Conservation (phyloP, 768 basidiomycete species). For the Auriscalpium orientale region DNA sequence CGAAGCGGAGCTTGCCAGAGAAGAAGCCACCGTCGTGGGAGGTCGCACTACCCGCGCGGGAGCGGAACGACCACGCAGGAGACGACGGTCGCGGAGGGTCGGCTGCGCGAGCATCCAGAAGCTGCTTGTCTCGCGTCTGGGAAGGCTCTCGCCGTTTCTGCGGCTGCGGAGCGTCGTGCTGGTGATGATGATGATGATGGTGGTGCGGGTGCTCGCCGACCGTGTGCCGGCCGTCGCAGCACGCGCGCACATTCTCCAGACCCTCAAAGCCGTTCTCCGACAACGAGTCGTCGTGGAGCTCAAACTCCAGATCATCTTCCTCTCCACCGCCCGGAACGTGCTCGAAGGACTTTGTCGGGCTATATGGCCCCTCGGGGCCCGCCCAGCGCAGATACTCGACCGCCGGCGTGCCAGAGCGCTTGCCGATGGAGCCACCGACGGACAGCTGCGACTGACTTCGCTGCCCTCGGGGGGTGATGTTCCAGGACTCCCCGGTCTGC, state of each 20-base stretch:
- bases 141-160: slow-evolving; percentile 23
- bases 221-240: slow-evolving; percentile 83
- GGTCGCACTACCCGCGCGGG: slow-evolving; percentile 64
- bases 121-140: slow-evolving; percentile 37
- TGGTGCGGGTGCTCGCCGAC: slow-evolving; percentile 57
- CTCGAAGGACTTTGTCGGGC: slow-evolving; percentile 54
- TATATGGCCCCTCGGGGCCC: slow-evolving; percentile 67
- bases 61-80: slow-evolving; percentile 83
- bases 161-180: slow-evolving; percentile 31
- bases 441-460: slow-evolving; percentile 78
- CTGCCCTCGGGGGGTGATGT: slow-evolving; percentile 67
- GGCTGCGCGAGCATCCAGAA: slow-evolving; percentile 39
- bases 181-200: slow-evolving; percentile 55
- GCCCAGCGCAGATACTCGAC: slow-evolving; percentile 84
- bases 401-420: slow-evolving; percentile 86
- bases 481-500: slow-evolving; percentile 57
- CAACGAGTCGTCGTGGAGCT: slow-evolving; percentile 65
- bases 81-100: slow-evolving; percentile 58
- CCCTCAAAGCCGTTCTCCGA: slow-evolving; percentile 85
- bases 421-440: slow-evolving; percentile 63
- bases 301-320: slow-evolving; percentile 71
- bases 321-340: slow-evolving; percentile 24
- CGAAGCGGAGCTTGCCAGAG: slow-evolving; percentile 68
- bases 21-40: slow-evolving; percentile 68
- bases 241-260: slow-evolving; percentile 89